phyloP scores from a whole-genome alignment of 2,329 filamentous ascomycete species.

The Arachnopeziza araneosa region DNA sequence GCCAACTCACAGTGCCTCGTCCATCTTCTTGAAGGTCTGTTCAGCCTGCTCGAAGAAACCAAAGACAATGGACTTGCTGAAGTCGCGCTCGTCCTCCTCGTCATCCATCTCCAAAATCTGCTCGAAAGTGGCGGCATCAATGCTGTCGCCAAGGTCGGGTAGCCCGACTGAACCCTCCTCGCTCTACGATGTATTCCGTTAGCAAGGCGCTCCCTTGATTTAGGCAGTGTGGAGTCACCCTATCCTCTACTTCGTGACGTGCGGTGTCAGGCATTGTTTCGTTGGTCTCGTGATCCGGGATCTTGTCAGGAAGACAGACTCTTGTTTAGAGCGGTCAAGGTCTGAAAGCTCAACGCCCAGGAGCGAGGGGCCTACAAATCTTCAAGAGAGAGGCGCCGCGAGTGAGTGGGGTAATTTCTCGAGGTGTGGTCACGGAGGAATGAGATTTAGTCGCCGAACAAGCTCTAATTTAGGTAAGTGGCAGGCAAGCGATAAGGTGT shows the following conservation, averaged over 20 bases:
- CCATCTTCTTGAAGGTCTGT: conserved; percentile 80
- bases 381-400: not conserved
- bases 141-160: conserved; percentile 62
- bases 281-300: conserved; percentile 6
- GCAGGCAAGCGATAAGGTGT: not conserved
- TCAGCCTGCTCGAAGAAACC: conserved; percentile 92
- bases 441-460: not conserved
- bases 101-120: conserved; percentile 99
- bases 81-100: conserved; percentile 75
- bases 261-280: not conserved
- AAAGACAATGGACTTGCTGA: conserved; percentile 81
- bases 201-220: not conserved
- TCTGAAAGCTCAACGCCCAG: not conserved
- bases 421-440: not conserved
- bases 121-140: conserved; percentile 77
- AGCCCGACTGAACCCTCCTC: conserved; percentile 30
- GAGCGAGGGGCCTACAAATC: not conserved
- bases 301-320: not conserved
- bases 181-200: conserved; percentile 18
- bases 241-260: conserved; percentile 15
- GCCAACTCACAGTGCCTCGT: conserved; percentile 67
- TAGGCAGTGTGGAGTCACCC: conserved; percentile 4
- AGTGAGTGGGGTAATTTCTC: not conserved
- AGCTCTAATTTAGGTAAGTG: not conserved
- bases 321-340: not conserved